Percentiles rank a stretch among this genome's conserved stretches.
Evolutionary conservation across 345 rosid species (phyloP).

Genomic region (Lepidium aucheri): DNA sequence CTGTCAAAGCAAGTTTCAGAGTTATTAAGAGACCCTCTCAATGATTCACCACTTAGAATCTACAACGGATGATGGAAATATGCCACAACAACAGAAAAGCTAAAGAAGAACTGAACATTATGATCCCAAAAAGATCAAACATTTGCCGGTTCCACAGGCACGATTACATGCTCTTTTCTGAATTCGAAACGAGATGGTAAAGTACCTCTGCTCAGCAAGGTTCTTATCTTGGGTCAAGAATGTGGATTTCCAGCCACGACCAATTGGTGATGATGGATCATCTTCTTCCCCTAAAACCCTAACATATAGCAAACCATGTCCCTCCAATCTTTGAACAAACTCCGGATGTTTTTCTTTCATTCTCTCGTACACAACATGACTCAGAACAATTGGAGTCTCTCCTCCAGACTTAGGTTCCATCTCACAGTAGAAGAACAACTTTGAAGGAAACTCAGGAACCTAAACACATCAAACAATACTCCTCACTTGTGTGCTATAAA

Average conservation of each 20-base stretch:
- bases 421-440: conserved; percentile 85
- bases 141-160: background rate
- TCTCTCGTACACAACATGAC: conserved; percentile 70
- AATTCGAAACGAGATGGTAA: background rate
- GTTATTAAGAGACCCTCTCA: background rate
- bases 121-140: too few species aligned
- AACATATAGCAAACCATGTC: conserved; percentile 60
- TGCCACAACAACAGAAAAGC: background rate
- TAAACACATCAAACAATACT: background rate
- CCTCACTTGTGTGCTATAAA: background rate
- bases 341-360: conserved; percentile 64
- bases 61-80: background rate
- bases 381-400: conserved; percentile 84
- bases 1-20: conserved; percentile 25
- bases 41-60: background rate
- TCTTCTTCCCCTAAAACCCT: conserved; percentile 71
- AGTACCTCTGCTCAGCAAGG: conserved; percentile 65
- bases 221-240: conserved; percentile 69
- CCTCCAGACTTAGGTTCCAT: conserved; percentile 80
- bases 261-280: conserved; percentile 79
- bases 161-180: background rate
- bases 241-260: conserved; percentile 94
- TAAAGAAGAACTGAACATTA: too few species aligned
- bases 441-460: conserved; percentile 91
- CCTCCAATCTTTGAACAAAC: conserved; percentile 58